Conservation (phyloP, 75 land plant genomes). For the Pinus tabuliformis region DNA sequence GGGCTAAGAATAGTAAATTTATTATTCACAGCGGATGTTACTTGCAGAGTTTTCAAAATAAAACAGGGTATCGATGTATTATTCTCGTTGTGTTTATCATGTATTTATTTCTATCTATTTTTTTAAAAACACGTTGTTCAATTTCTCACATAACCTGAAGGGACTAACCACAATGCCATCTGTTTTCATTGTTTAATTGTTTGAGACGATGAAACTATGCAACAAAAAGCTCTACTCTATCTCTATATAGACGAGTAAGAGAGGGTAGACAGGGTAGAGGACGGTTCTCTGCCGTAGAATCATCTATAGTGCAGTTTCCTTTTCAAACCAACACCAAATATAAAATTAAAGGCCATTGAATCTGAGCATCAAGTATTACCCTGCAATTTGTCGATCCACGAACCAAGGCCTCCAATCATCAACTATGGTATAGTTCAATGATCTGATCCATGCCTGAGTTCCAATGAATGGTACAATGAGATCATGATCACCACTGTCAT, state of each 20-base stretch:
- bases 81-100: no score
- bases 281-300: no score
- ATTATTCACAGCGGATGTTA: no score
- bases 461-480: slow-evolving; percentile 51
- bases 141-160: no score
- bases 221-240: neutral
- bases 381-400: slow-evolving; percentile 58
- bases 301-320: neutral
- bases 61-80: no score
- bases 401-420: slow-evolving; percentile 67
- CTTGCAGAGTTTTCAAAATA: no score
- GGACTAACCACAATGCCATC: no score
- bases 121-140: no score
- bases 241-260: neutral
- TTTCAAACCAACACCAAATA: neutral
- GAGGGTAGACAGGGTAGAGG: neutral
- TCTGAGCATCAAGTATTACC: slow-evolving; percentile 24
- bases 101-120: no score
- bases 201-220: neutral
- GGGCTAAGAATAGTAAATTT: no score
- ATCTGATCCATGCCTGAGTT: slow-evolving; percentile 67
- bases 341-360: neutral
- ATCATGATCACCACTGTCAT: slow-evolving; percentile 79
- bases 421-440: slow-evolving; percentile 47
- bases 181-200: no score